These are phyloP conservation scores for Talaromyces pinophilus DNA, from an alignment of 2,329 filamentous ascomycete species.

Conservation along the genomic window DNA sequence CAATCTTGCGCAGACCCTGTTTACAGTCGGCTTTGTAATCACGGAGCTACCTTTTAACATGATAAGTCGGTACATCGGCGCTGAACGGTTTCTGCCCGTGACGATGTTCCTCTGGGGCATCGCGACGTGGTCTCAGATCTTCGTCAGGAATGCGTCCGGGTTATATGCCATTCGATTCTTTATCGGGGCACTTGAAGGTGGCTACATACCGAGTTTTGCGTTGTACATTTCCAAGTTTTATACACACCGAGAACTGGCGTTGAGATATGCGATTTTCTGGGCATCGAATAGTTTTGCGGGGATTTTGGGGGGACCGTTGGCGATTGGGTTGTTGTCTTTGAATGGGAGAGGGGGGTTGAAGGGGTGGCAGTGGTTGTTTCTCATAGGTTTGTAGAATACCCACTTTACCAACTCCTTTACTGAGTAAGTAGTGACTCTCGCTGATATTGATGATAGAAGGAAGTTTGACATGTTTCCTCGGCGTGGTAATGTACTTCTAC, in stretches of 20 bases:
- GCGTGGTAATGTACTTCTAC: conserved; percentile 26
- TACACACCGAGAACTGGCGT: conserved; percentile 29
- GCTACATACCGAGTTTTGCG: conserved; percentile 49
- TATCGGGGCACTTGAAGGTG: conserved; percentile 51
- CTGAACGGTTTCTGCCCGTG: conserved; percentile 31
- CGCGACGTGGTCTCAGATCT: conserved; percentile 29
- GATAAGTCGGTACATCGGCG: conserved; percentile 30
- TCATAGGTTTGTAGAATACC: conserved; percentile 12
- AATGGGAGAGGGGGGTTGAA: conserved; percentile 11
- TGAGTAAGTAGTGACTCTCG: background rate
- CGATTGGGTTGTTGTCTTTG: conserved; percentile 18
- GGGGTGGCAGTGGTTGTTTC: conserved; percentile 22
- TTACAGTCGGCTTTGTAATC: conserved; percentile 32
- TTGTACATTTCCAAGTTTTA: conserved; percentile 33
- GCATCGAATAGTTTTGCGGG: conserved; percentile 21
- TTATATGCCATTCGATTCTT: conserved; percentile 41
- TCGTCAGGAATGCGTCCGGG: conserved; percentile 31
- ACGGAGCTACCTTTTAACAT: conserved; percentile 34
- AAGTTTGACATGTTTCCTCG: conserved; percentile 19
- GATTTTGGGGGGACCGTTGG: conserved; percentile 18
- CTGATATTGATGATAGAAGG: conserved; percentile 2
- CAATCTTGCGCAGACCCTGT: conserved; percentile 31
- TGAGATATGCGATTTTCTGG: conserved; percentile 20
- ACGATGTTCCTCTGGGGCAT: conserved; percentile 29
- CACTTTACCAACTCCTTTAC: too few species aligned